Conservation (phyloP, 2,329 filamentous ascomycete genomes). For the Cladophialophora chaetospira region DNA sequence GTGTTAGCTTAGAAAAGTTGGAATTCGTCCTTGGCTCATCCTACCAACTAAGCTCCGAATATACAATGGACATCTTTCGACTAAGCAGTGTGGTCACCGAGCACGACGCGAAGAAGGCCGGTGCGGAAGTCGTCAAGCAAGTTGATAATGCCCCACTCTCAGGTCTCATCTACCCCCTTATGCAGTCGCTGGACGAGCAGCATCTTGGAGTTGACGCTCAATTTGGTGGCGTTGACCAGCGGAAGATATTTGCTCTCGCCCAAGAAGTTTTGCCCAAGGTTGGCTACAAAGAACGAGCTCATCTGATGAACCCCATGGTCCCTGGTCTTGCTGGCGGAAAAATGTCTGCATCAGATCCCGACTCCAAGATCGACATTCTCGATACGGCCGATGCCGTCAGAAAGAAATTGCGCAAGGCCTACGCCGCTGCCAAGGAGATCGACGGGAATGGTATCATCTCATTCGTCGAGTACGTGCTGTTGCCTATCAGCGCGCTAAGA, state of each 20-base stretch:
- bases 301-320: constrained; percentile 85
- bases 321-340: constrained; percentile 80
- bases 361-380: constrained; percentile 92
- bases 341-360: constrained; percentile 60
- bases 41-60: constrained; percentile 70
- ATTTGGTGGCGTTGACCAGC: constrained; percentile 81
- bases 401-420: constrained; percentile 85
- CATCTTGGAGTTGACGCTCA: constrained; percentile 86
- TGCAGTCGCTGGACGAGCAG: constrained; percentile 90
- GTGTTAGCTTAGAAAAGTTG: constrained; percentile 75
- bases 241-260: constrained; percentile 85
- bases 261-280: constrained; percentile 83
- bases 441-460: constrained; percentile 86
- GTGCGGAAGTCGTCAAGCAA: constrained; percentile 94
- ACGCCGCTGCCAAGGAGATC: constrained; percentile 71
- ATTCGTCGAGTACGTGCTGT: constrained; percentile 82
- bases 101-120: constrained; percentile 84
- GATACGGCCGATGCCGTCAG: constrained; percentile 72
- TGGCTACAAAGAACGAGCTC: constrained; percentile 75
- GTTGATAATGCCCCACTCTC: constrained; percentile 72
- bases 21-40: constrained; percentile 81
- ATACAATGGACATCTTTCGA: constrained; percentile 87
- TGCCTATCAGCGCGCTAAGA: constrained; percentile 71
- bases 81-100: constrained; percentile 70
- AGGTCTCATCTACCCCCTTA: constrained; percentile 78